Evolutionary conservation across 1,284 basidiomycete genomes (phyloP).

Genomic region (Trametes hirsuta): DNA sequence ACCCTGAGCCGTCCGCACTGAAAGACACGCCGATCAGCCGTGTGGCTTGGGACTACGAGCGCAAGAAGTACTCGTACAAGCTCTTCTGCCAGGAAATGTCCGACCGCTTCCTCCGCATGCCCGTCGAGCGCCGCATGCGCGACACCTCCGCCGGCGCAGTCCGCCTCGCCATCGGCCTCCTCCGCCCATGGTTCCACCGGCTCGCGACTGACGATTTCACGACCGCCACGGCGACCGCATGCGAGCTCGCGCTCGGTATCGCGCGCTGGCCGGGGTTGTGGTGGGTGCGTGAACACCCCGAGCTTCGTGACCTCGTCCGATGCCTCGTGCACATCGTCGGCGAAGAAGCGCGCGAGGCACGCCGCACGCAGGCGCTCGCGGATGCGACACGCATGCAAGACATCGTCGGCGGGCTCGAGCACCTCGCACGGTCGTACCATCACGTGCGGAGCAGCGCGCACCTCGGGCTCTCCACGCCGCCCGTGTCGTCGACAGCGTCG

Average conservation of each 20-base stretch:
- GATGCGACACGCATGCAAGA: constrained; percentile 51
- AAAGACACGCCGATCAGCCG: constrained; percentile 46
- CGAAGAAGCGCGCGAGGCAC: constrained; percentile 63
- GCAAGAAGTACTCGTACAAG: constrained; percentile 62
- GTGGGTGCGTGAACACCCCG: constrained; percentile 63
- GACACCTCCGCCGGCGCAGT: constrained; percentile 71
- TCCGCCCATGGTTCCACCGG: constrained; percentile 68
- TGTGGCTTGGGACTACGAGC: constrained; percentile 63
- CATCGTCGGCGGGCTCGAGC: constrained; percentile 54
- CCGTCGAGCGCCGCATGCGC: constrained; percentile 55
- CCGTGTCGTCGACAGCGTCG: constrained; percentile 21
- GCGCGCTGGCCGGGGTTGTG: constrained; percentile 70
- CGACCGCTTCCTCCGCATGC: constrained; percentile 57
- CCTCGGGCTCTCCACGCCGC: constrained; percentile 12
- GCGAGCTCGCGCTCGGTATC: constrained; percentile 58
- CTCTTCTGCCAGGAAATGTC: constrained; percentile 73
- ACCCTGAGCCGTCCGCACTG: constrained; percentile 40
- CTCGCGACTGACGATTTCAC: constrained; percentile 52
- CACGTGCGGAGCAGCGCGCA: constrained; percentile 24
- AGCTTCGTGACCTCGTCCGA: constrained; percentile 59
- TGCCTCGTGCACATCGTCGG: constrained; percentile 60
- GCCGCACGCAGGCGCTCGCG: constrained; percentile 40
- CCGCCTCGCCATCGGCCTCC: constrained; percentile 62
- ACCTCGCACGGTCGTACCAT: constrained; percentile 39
- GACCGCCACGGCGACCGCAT: constrained; percentile 49